A percentile compares a stretch with the other conserved stretches of the same genome.
phyloP scores from a whole-genome alignment of 495 filamentous ascomycete genomes.

The Aspergillus ellipticus region DNA sequence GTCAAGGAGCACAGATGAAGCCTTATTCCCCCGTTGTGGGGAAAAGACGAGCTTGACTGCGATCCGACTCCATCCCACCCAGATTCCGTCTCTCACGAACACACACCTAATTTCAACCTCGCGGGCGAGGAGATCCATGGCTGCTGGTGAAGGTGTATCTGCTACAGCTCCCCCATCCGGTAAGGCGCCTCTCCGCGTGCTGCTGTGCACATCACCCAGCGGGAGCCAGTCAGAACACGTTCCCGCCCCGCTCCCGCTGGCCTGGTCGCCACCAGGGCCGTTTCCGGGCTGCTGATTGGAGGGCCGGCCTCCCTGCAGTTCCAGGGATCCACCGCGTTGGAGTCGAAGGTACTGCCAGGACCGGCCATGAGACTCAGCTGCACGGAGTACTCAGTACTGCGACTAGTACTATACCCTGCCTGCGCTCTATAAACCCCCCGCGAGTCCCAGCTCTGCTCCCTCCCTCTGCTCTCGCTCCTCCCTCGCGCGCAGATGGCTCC shows the following conservation, averaged over 20 bases:
- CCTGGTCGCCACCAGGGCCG: background rate
- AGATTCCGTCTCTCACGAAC: background rate
- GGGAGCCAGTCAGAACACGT: background rate
- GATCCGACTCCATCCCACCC: background rate
- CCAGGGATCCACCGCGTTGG: too few relatives aligned
- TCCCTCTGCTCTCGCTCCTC: background rate
- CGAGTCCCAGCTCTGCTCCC: background rate
- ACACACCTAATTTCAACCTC: slow-evolving; percentile 4
- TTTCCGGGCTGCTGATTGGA: background rate
- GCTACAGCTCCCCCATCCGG: slow-evolving; percentile 39
- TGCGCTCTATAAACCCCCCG: background rate
- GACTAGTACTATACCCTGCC: background rate
- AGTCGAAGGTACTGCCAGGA: too few relatives aligned
- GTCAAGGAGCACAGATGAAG: background rate
- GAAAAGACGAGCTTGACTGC: background rate
- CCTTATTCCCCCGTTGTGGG: background rate
- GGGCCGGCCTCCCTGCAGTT: background rate
- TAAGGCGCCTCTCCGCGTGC: slow-evolving; percentile 17
- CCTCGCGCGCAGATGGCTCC: background rate
- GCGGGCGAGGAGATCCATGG: too few relatives aligned
- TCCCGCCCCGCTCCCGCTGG: background rate
- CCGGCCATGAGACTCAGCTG: background rate
- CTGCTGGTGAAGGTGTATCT: slow-evolving; percentile 16
- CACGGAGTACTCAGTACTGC: background rate
- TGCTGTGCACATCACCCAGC: background rate